A percentile compares a stretch with the other conserved stretches of the same genome.
Conservation (phyloP, 2,329 filamentous ascomycete genomes). For the Herpomyces periplanetae region DNA sequence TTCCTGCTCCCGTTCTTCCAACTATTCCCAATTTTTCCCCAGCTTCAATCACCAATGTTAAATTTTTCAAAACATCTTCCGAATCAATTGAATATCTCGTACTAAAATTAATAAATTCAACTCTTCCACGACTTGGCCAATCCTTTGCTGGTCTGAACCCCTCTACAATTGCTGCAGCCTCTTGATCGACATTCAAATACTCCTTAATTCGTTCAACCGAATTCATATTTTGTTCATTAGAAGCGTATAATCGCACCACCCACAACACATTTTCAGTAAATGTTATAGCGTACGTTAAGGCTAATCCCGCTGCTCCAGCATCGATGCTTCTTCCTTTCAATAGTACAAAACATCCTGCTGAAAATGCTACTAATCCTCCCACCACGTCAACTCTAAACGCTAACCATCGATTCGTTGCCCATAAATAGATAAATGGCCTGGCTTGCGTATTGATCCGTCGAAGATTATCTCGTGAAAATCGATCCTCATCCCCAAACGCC, state of each 20-base stretch:
- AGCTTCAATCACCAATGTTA: conserved; percentile 51
- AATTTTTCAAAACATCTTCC: conserved; percentile 40
- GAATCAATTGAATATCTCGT: conserved; percentile 61
- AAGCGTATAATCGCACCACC: conserved; percentile 69
- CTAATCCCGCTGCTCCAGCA: conserved; percentile 63
- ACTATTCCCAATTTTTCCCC: conserved; percentile 86
- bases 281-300: conserved; percentile 71
- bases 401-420: conserved; percentile 89
- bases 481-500: conserved; percentile 66
- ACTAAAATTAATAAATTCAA: conserved; percentile 60
- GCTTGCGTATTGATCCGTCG: conserved; percentile 55
- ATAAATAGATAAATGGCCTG: conserved; percentile 75
- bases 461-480: conserved; percentile 75
- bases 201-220: conserved; percentile 90
- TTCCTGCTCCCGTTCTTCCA: conserved; percentile 71
- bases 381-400: conserved; percentile 63
- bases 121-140: conserved; percentile 52
- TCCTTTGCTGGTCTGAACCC: conserved; percentile 32
- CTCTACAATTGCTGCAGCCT: conserved; percentile 36
- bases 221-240: conserved; percentile 98
- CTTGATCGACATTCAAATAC: conserved; percentile 80
- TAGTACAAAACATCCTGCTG: conserved; percentile 64
- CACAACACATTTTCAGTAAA: conserved; percentile 91
- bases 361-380: conserved; percentile 69
- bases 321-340: conserved; percentile 44